Base-by-base conservation (phyloP, 331 rosid species). In the Quercus tomentella region DNA sequence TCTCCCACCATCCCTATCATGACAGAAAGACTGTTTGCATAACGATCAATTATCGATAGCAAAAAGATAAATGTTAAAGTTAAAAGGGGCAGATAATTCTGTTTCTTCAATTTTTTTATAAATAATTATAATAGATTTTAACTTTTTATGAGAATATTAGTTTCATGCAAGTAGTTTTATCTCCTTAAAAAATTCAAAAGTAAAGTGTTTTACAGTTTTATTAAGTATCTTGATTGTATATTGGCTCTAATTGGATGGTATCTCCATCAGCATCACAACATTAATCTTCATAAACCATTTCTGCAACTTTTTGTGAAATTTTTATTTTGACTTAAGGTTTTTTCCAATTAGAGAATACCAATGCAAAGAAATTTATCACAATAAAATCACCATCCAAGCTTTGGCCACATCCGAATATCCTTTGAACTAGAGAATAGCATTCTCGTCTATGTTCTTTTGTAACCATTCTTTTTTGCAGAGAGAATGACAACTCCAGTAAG, bases 301-400 rank as follows among this genome's bases (percentile, higher is more conserved):
- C 17, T 75, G 61, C 62, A 68, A 81, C 67, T 35, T 17, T 30
- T 56, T 4, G 20, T 15, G 9, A 41, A 75, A 77, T 56, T 56
- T 54, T 14, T 55, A 61, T 31, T 17, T 72, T 57, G 67, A 87
- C 20, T 66, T 17, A 52, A 56, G 43, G 55, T 76, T 72, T 62
- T 1, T 60, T 26, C 31, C 18, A 72, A 60, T 76, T 26, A 58
- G 58, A 21, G 57, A 80, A 43, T 93, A 93, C 97, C 97, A 91
- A 82, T 41, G 97, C 97, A 77, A 93, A 93, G 87, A 87, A 93
- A 16, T 93, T 93, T 73, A 91, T 91, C 84, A 86, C 89, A 80
- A 93, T 77, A 82, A 88, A 80, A 79, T 93, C 97, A 77, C 86
- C 83, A 37, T 87, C 94, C 93, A 87, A 70, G 91, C 78, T 78